phyloP scores from a whole-genome alignment of 768 basidiomycete species.

The Crassisporium funariophilum region DNA sequence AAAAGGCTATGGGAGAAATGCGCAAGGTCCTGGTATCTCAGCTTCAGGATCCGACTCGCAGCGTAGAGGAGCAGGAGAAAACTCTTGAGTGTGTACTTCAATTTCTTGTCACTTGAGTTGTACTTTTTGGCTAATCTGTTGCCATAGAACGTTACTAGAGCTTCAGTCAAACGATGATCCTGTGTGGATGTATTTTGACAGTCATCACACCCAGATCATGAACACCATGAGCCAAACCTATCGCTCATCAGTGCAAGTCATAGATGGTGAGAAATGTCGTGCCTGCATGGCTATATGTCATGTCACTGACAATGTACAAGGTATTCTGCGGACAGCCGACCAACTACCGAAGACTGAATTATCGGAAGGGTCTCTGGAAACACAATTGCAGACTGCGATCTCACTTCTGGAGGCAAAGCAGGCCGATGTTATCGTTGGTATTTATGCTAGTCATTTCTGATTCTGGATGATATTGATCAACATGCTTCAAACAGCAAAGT shows the following conservation, averaged over 20 bases:
- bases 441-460: too few relatives aligned
- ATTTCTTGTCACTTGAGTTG: background rate
- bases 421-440: constrained; percentile 62
- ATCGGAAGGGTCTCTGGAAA: constrained; percentile 38
- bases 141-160: constrained; percentile 78
- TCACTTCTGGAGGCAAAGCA: constrained; percentile 61
- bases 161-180: constrained; percentile 84
- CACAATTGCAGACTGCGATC: constrained; percentile 60
- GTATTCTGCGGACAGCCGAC: constrained; percentile 31
- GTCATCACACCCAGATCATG: constrained; percentile 84
- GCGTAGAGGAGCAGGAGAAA: constrained; percentile 92
- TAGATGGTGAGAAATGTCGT: constrained; percentile 49
- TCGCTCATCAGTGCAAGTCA: constrained; percentile 46
- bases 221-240: constrained; percentile 69
- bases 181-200: constrained; percentile 93
- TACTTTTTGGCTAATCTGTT: background rate
- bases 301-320: background rate
- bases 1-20: constrained; percentile 94
- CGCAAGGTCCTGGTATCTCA: constrained; percentile 68
- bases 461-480: too few relatives aligned
- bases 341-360: constrained; percentile 38
- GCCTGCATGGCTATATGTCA: background rate
- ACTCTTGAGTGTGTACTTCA: constrained; percentile 83
- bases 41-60: constrained; percentile 74
- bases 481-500: constrained; percentile 61